Conservation (phyloP, 164 flowering plant genomes). For the Magnolia kwangsiensis region DNA sequence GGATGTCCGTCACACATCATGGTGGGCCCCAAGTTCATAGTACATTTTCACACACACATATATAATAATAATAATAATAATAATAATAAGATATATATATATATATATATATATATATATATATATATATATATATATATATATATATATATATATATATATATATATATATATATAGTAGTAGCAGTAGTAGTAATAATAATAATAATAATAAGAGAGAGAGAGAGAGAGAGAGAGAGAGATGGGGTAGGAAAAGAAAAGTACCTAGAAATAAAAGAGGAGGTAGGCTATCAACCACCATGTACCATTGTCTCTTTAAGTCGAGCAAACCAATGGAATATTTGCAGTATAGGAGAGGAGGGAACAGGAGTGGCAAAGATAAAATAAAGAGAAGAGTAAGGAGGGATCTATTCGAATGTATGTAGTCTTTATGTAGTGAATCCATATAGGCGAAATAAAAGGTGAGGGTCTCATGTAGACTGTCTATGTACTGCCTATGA, state of each 20-base stretch:
- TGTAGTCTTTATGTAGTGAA: not conserved
- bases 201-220: not conserved
- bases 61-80: no score
- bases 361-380: not conserved
- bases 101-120: no score
- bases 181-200: no score
- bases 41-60: no score
- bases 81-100: no score
- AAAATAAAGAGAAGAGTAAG: not conserved
- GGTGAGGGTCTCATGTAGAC: not conserved
- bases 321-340: not conserved
- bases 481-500: not conserved
- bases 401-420: not conserved
- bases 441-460: not conserved
- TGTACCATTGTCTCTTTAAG: not conserved
- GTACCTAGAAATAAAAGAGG: not conserved
- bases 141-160: no score
- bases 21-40: no score
- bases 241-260: not conserved
- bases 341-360: not conserved
- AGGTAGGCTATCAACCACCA: not conserved
- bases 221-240: not conserved
- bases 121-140: no score
- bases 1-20: no score
- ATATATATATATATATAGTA: no score